Conservation (phyloP, 2,329 filamentous ascomycete species). For the Echinosphaeria canescens region DNA sequence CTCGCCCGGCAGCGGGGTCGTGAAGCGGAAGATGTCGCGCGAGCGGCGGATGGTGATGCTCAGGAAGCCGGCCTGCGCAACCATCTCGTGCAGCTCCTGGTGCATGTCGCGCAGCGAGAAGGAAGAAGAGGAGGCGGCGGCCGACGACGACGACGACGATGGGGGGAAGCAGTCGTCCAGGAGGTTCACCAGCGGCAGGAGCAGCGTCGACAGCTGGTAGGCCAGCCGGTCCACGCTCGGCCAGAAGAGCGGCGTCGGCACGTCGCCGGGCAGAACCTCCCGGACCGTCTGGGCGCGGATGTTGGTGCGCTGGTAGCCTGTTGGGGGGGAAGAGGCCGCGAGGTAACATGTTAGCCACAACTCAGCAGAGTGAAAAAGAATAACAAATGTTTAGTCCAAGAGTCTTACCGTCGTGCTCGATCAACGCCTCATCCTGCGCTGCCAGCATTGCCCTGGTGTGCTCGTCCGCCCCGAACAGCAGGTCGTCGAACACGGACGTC, state of each 20-base stretch:
- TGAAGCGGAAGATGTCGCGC: slow-evolving; percentile 10
- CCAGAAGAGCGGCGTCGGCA: slow-evolving; percentile 14
- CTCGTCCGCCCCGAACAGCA: slow-evolving; percentile 16
- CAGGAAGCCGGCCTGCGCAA: slow-evolving; percentile 11
- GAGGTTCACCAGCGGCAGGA: slow-evolving; percentile 14
- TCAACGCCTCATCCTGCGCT: slow-evolving; percentile 9
- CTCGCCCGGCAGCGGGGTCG: slow-evolving; percentile 9
- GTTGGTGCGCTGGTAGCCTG: slow-evolving; percentile 14
- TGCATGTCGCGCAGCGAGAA: slow-evolving; percentile 7
- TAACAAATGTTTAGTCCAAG: slow-evolving; percentile 1
- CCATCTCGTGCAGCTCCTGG: slow-evolving; percentile 11
- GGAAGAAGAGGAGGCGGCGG: too few species aligned
- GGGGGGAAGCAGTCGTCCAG: slow-evolving; percentile 6
- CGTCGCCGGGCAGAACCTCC: slow-evolving; percentile 5
- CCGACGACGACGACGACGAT: slow-evolving; percentile 2
- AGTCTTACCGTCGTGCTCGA: slow-evolving; percentile 13
- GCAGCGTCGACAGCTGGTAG: slow-evolving; percentile 10
- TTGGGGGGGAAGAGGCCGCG: background rate
- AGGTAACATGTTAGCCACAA: too few species aligned
- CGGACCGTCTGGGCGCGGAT: slow-evolving; percentile 10
- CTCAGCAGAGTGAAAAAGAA: background rate
- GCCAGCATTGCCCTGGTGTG: slow-evolving; percentile 9
- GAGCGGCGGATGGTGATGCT: slow-evolving; percentile 10
- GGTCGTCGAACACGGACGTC: slow-evolving; percentile 13
- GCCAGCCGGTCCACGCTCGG: slow-evolving; percentile 12